Base-by-base conservation (phyloP, 2,329 filamentous ascomycete species). In the Sporothrix mexicana region DNA sequence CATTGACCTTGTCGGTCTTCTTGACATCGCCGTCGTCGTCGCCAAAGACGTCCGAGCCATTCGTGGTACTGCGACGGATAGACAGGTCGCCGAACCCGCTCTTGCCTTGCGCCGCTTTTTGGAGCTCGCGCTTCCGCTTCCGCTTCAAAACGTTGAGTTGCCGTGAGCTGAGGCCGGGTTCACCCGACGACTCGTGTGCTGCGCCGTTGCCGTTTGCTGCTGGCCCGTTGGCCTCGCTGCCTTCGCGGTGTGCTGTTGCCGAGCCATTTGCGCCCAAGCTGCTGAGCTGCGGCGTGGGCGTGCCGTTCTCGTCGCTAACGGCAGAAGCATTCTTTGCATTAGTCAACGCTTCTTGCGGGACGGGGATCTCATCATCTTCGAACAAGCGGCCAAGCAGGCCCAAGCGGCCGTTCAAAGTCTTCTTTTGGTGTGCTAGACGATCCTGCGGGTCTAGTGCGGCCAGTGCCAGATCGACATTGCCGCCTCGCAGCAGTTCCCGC, bases 141-240 rank as follows among this genome's bases (percentile, higher is more conserved):
- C 96, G 90, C 82, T 98, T 98, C 10, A 99, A 84, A 70, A 96
- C 93, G 78, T 99, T 99, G 23, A 98, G 88, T 79, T 99, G 96
- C 57, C 96, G 90, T 74, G 96, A 95, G 83, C 96, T 98, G 69
- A 99, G 85, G 2, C 90, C 90, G 0, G 3, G 92, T 75, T 93
- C 92, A 2, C 77, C 72, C 83, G 84, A 25, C 79, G 79, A 64
- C 36, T 85, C 81, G 41, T 79, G 79, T 57, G 81, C 76, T 69
- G 79, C 79, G 62, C 80, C 74, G 59, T 49, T 67, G 49, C 66
- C 67, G 23, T 69, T 57, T 2, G 73, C 76, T 25, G 57, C 59
- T 68, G 55, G 25, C 23, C 53, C 36, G 47, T 74, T 73, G 47
- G 61, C 20, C 41, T 70, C 55, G 13, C 43, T 57, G 45, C 66